Conservation (phyloP, 2,329 filamentous ascomycete species). For the Daldinia eschscholtzii region DNA sequence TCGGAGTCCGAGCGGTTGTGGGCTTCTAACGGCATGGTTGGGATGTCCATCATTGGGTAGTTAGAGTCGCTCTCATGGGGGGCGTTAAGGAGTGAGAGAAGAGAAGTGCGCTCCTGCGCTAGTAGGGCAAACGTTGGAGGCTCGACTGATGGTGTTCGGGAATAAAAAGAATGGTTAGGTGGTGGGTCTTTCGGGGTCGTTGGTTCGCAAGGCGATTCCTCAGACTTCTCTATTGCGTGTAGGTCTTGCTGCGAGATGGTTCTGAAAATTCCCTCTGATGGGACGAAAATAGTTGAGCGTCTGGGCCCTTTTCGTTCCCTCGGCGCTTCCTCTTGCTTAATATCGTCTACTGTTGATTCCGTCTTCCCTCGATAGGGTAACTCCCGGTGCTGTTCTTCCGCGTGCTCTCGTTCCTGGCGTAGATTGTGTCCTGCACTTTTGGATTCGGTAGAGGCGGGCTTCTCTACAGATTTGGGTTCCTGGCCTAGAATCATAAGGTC, state of each 20-base stretch:
- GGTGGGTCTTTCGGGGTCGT: conserved; percentile 51
- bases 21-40: conserved; percentile 48
- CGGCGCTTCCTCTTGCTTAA: conserved; percentile 1
- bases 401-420: conserved; percentile 25
- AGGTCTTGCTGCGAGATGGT: conserved; percentile 69
- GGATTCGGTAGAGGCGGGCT: conserved; percentile 50
- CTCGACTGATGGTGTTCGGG: conserved; percentile 72
- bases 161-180: conserved; percentile 59
- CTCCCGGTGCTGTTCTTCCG: conserved; percentile 12
- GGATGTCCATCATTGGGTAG: conserved; percentile 53
- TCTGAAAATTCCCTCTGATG: conserved; percentile 73
- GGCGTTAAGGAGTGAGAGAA: conserved; percentile 72
- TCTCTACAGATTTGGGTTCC: conserved; percentile 44
- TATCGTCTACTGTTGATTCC: conserved; percentile 50
- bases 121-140: conserved; percentile 70
- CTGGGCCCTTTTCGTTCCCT: conserved; percentile 53
- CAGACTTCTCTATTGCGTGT: conserved; percentile 56
- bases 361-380: conserved; percentile 38
- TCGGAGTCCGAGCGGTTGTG: conserved; percentile 9
- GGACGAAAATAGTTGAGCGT: conserved; percentile 69
- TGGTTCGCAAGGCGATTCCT: conserved; percentile 51
- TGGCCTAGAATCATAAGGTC: conserved; percentile 60
- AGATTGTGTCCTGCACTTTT: conserved; percentile 2
- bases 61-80: conserved; percentile 59
- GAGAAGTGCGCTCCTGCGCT: conserved; percentile 66